A percentile compares a stretch with the other conserved stretches of the same genome.
Conservation (phyloP, 805 yeast genomes). For the Starmerella apis region DNA sequence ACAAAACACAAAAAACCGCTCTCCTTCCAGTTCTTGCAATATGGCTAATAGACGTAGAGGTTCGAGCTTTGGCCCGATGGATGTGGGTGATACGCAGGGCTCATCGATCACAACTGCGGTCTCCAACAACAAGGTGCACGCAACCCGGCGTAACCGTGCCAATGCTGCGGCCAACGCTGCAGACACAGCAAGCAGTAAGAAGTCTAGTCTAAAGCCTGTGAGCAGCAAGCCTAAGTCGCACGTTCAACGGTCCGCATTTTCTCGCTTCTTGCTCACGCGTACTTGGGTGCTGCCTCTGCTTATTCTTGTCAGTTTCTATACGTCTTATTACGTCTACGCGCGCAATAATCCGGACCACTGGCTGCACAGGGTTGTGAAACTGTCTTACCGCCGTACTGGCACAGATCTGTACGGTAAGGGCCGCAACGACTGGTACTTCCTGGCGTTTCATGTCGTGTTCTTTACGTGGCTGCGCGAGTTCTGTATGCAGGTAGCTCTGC, state of each 20-base stretch:
- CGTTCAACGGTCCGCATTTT: neutral
- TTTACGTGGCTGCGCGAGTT: conserved; percentile 90
- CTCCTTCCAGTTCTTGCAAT: neutral
- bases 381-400: conserved; percentile 33
- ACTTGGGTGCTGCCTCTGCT: conserved; percentile 26
- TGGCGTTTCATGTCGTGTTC: conserved; percentile 67
- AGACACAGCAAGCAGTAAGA: neutral
- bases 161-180: neutral
- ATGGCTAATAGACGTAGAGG: conserved; percentile 20
- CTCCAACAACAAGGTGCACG: conserved; percentile 13
- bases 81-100: conserved; percentile 28
- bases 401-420: conserved; percentile 76
- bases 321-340: conserved; percentile 16
- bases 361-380: conserved; percentile 20
- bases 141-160: conserved; percentile 6
- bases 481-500: conserved; percentile 67
- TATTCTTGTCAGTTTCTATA: conserved; percentile 13
- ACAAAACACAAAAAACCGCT: neutral
- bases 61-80: conserved; percentile 25
- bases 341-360: conserved; percentile 20
- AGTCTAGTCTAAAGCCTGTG: neutral
- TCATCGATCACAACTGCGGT: conserved; percentile 24
- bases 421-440: conserved; percentile 65
- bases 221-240: neutral
- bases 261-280: conserved; percentile 6